Evolutionary conservation across 2,329 filamentous ascomycete genomes (phyloP).

Genomic region (Aspergillus brasiliensis): DNA sequence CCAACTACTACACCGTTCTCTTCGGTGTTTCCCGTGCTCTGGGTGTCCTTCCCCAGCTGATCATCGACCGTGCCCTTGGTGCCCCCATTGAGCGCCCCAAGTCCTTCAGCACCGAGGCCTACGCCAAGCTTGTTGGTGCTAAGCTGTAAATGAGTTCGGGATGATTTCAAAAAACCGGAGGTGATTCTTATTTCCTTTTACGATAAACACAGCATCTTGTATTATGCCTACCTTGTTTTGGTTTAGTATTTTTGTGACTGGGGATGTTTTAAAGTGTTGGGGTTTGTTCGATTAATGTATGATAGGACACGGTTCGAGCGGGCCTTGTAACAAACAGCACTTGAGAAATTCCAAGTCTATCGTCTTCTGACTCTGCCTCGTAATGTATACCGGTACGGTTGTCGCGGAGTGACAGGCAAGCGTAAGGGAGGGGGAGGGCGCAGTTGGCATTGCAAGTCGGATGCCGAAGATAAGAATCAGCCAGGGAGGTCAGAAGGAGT

Average conservation of each 20-base stretch:
- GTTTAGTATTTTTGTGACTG: constrained; percentile 15
- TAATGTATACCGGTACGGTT: neutral
- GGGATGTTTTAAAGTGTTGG: constrained; percentile 35
- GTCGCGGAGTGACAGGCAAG: neutral
- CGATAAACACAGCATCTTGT: constrained; percentile 27
- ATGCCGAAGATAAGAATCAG: neutral
- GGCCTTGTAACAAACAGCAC: constrained; percentile 43
- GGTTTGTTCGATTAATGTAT: constrained; percentile 39
- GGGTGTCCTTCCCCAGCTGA: constrained; percentile 97
- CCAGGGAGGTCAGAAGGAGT: neutral
- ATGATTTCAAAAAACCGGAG: constrained; percentile 19
- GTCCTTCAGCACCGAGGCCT: constrained; percentile 97
- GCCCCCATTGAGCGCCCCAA: constrained; percentile 98
- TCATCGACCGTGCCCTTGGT: constrained; percentile 97
- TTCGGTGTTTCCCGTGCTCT: constrained; percentile 98
- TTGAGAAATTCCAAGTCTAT: constrained; percentile 24
- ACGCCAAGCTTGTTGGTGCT: constrained; percentile 86
- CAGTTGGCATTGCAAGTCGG: neutral
- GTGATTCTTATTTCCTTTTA: constrained; percentile 17
- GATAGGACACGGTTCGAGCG: constrained; percentile 44
- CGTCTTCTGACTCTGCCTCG: neutral
- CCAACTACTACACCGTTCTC: constrained; percentile 99
- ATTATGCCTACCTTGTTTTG: constrained; percentile 22
- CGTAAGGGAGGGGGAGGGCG: neutral
- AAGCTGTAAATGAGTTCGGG: constrained; percentile 69